A percentile compares a stretch with the other conserved stretches of the same genome.
Conservation (phyloP, 768 basidiomycete genomes). For the Pleurotus salmoneostramineus region DNA sequence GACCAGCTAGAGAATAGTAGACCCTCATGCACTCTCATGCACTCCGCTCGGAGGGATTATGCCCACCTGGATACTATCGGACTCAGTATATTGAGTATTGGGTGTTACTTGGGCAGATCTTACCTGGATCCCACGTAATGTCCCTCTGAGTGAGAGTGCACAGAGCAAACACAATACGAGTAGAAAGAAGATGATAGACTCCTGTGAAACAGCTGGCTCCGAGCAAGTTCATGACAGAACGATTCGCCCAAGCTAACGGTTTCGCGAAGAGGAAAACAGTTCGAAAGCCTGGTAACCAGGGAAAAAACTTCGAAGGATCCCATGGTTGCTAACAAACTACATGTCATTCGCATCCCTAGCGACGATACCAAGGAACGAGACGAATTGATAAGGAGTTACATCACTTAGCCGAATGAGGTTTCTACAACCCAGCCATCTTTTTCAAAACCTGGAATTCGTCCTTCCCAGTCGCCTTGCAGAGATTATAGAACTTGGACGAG, state of each 20-base stretch:
- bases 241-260: slow-evolving; percentile 1
- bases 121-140: neutral
- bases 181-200: neutral
- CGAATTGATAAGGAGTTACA: neutral
- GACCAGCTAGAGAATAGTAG: neutral
- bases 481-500: slow-evolving; percentile 56
- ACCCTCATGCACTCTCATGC: neutral
- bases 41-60: slow-evolving; percentile 9
- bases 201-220: neutral
- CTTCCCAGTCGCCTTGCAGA: slow-evolving; percentile 74
- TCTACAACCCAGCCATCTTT: slow-evolving; percentile 55
- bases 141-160: neutral
- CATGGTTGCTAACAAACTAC: neutral
- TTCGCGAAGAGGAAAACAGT: neutral
- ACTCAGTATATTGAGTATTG: neutral
- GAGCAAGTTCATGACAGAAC: neutral
- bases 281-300: slow-evolving; percentile 6
- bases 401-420: neutral
- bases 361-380: too few relatives aligned
- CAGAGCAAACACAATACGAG: neutral
- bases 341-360: neutral
- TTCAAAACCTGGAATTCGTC: slow-evolving; percentile 67
- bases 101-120: neutral
- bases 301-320: neutral
- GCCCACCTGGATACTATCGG: slow-evolving; percentile 4